Percentiles rank a stretch among this genome's conserved stretches.
These are phyloP conservation scores for Ceratocystis destructans DNA, from an alignment of 2,329 filamentous ascomycete genomes.

Conservation along the genomic window DNA sequence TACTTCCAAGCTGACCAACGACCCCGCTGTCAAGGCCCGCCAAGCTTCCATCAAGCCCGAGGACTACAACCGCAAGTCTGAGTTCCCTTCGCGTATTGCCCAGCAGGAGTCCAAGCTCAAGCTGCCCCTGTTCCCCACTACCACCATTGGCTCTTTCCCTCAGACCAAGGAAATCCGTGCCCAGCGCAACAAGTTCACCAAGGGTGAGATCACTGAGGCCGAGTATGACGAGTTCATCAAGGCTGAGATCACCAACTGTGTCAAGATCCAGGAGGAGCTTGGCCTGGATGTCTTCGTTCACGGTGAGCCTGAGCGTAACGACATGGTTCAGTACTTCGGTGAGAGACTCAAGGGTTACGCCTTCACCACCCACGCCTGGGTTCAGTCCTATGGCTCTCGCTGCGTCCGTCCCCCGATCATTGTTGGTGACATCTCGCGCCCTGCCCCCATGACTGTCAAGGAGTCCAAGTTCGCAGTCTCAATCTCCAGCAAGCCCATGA, in stretches of 20 bases:
- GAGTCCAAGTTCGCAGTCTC: slow-evolving; percentile 98
- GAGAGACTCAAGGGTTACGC: slow-evolving; percentile 93
- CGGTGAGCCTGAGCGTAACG: slow-evolving; percentile 98
- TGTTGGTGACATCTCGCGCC: slow-evolving; percentile 95
- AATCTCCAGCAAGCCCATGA: slow-evolving; percentile 98
- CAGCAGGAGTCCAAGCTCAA: slow-evolving; percentile 86
- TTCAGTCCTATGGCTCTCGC: slow-evolving; percentile 95
- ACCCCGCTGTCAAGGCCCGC: slow-evolving; percentile 92
- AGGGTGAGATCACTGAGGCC: slow-evolving; percentile 82
- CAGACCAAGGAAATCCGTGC: slow-evolving; percentile 98
- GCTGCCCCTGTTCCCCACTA: slow-evolving; percentile 94
- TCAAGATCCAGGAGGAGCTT: slow-evolving; percentile 97
- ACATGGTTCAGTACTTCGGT: slow-evolving; percentile 99
- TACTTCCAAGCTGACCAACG: slow-evolving; percentile 88
- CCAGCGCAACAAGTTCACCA: slow-evolving; percentile 96
- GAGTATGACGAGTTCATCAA: slow-evolving; percentile 99
- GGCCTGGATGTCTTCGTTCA: slow-evolving; percentile 94
- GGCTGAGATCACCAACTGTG: slow-evolving; percentile 89
- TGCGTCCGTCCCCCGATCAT: slow-evolving; percentile 98
- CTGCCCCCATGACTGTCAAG: slow-evolving; percentile 97
- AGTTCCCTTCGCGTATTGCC: slow-evolving; percentile 71
- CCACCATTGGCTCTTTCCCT: slow-evolving; percentile 98
- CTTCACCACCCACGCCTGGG: slow-evolving; percentile 98
- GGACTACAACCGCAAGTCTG: slow-evolving; percentile 85
- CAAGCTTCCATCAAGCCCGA: slow-evolving; percentile 72